These are phyloP conservation scores for Pseudisothecium myosuroides DNA, from an alignment of 225 moss, liverwort and hornwort species.

Conservation along the genomic window DNA sequence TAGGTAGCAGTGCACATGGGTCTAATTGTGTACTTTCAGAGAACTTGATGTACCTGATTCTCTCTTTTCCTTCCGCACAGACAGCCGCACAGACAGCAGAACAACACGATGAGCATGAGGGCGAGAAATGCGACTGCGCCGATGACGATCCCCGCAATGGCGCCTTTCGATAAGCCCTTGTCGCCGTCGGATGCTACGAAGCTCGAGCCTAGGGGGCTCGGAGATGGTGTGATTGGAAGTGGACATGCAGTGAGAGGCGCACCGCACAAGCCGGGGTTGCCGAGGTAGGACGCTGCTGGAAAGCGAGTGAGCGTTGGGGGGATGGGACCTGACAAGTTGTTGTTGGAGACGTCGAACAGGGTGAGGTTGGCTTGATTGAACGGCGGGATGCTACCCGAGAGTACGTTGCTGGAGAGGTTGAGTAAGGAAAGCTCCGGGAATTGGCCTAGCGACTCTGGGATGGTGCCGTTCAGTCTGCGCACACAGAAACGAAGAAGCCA, in stretches of 20 bases:
- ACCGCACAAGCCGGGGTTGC: slow-evolving; percentile 57
- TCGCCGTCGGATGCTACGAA: background rate
- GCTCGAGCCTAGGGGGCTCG: background rate
- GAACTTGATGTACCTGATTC: background rate
- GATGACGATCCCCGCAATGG: slow-evolving; percentile 6
- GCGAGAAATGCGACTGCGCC: background rate
- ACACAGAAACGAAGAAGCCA: background rate
- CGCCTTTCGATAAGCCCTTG: background rate
- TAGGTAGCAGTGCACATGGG: background rate
- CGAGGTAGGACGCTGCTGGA: slow-evolving; percentile 7
- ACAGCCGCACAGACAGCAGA: slow-evolving; percentile 7
- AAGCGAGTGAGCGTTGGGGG: slow-evolving; percentile 38
- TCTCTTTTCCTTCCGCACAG: background rate
- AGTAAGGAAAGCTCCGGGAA: slow-evolving; percentile 4
- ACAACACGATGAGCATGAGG: background rate
- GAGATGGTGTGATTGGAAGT: background rate
- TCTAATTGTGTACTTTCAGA: background rate
- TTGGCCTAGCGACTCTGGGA: slow-evolving; percentile 18
- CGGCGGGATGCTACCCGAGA: slow-evolving; percentile 54
- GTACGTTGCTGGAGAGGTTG: slow-evolving; percentile 18
- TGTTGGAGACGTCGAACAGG: slow-evolving; percentile 40
- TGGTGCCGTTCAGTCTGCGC: slow-evolving; percentile 16
- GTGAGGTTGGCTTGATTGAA: slow-evolving; percentile 9
- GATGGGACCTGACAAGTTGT: slow-evolving; percentile 51
- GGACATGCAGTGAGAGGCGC: slow-evolving; percentile 27